Evolutionary conservation across 768 basidiomycete species (phyloP), one percentile per base, ranked within the genome.

Genomic region (Tubosaeta brunneosetosa): DNA sequence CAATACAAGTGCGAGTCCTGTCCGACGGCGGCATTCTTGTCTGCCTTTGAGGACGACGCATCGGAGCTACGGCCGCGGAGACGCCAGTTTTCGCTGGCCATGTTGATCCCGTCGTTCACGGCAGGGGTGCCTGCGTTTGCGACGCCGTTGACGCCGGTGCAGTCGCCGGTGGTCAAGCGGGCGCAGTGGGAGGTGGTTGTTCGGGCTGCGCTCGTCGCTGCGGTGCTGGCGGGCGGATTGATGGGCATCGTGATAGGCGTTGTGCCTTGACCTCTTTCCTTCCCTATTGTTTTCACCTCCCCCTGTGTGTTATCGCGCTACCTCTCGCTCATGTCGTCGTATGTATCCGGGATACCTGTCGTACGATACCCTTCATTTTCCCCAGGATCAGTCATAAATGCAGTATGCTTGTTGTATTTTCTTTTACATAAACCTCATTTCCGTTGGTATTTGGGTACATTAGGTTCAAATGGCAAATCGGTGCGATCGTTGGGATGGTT

Each of bases 181-280:
- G 87, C 82, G 3, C 90, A 92, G 60, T 91, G 89, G 90, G 88
- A 91, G 68, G 85, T 91, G 27, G 86, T 91, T 29, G 71, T 86
- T 26, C 74, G 86, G 34, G 84, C 84, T 3, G 74, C 73, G 41
- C 27, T 72, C 0, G 58, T 82, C 10, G 81, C 80, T 0, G 68
- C 80, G 22, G 26, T 84, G 13, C 49, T 72, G 1, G 64, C 71
- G 16, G 55, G 64, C 3, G 58, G 49, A 12, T 33, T 79, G 50
- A 50, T 68, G 2, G 75, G 72, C 0, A 55, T 73, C 0, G 53
- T 72, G n/a, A 43, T 58, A 4, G 56, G 50, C 0, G 45, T 60
- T 5, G 56, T 61, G 14, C 57, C 52, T 2, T 61, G 34, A 49
- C 11, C 38, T 12, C 19, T 9, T 38, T 11, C n/a, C 11, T 19